Evolutionary conservation across 192 early-diverging fungal species (phyloP).

Genomic region (Coemansia aciculifera): DNA sequence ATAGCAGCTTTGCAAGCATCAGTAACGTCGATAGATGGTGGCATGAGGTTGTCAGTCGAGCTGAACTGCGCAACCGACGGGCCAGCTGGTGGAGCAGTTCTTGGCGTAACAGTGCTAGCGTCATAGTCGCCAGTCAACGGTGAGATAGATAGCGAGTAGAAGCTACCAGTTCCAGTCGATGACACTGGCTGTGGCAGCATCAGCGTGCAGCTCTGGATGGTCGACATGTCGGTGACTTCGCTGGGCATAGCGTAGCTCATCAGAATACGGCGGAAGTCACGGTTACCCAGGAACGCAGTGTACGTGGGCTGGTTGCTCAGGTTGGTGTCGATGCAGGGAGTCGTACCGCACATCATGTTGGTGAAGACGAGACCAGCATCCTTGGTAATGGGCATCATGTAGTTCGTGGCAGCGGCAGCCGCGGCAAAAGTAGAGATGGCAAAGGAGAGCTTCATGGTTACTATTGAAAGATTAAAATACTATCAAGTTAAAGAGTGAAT

Average conservation of each 20-base stretch:
- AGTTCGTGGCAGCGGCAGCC: slow-evolving; percentile 2
- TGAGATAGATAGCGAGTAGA: slow-evolving; percentile 20
- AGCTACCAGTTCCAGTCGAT: slow-evolving; percentile 1
- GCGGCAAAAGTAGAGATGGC: slow-evolving; percentile 12
- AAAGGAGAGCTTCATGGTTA: slow-evolving; percentile 18
- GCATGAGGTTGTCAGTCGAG: slow-evolving; percentile 15
- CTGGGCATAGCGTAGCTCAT: slow-evolving; percentile 35
- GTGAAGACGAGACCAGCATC: slow-evolving; percentile 39
- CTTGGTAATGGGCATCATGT: slow-evolving; percentile 22
- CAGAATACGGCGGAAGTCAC: slow-evolving; percentile 31
- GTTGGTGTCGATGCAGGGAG: slow-evolving; percentile 25
- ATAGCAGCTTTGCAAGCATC: slow-evolving; percentile 19
- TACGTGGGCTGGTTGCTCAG: slow-evolving; percentile 20
- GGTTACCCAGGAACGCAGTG: slow-evolving; percentile 34
- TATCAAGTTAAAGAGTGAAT: not conserved
- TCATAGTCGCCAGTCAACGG: slow-evolving; percentile 13
- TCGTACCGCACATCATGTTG: slow-evolving; percentile 20
- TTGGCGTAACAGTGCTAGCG: slow-evolving; percentile 23
- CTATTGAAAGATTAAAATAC: not conserved
- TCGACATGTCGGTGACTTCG: not conserved
- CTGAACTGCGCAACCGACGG: slow-evolving; percentile 17
- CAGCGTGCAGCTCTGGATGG: slow-evolving; percentile 25
- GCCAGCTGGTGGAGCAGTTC: slow-evolving; percentile 12
- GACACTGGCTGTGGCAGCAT: slow-evolving; percentile 21
- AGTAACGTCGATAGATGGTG: slow-evolving; percentile 23